A percentile compares a stretch with the other conserved stretches of the same genome.
phyloP scores from a whole-genome alignment of 139 green algal species.

The Dunaliella sp. region DNA sequence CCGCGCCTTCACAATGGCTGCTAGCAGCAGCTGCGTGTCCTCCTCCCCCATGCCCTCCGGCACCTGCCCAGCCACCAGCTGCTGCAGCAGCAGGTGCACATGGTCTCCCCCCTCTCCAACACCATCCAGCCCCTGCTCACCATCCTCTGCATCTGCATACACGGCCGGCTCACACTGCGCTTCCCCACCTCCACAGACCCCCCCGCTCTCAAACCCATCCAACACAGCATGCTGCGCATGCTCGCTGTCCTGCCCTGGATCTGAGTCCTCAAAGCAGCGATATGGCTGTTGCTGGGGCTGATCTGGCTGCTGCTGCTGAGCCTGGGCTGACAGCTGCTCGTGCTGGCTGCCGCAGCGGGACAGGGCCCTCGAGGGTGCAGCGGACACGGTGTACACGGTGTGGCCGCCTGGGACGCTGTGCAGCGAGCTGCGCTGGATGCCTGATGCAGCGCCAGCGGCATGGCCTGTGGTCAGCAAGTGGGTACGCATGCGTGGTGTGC shows the following conservation, averaged over 20 bases:
- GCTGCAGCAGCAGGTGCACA: background rate
- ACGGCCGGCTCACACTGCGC: background rate
- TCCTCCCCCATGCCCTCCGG: background rate
- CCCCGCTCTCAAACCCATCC: too few species aligned
- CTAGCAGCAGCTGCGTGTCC: constrained; percentile 1
- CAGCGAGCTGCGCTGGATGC: constrained; percentile 1
- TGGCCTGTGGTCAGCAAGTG: too few species aligned
- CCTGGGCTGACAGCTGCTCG: background rate
- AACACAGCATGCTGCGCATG: too few species aligned
- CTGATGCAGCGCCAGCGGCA: background rate
- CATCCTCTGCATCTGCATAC: background rate
- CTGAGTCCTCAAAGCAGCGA: too few species aligned
- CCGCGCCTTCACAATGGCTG: background rate
- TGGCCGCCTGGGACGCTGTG: constrained; percentile 5
- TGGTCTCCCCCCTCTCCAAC: background rate
- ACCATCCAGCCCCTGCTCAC: background rate
- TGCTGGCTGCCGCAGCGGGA: background rate
- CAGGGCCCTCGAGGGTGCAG: background rate
- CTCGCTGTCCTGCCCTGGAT: too few species aligned
- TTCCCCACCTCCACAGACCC: background rate
- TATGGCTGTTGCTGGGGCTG: too few species aligned
- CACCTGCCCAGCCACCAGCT: constrained; percentile 1
- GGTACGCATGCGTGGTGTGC: too few species aligned
- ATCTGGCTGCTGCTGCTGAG: background rate
- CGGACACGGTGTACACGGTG: constrained; percentile 3